Percentiles rank a stretch among this genome's conserved stretches.
Conservation (phyloP, 208 protist genomes). For the Naegleria lovaniensis region DNA sequence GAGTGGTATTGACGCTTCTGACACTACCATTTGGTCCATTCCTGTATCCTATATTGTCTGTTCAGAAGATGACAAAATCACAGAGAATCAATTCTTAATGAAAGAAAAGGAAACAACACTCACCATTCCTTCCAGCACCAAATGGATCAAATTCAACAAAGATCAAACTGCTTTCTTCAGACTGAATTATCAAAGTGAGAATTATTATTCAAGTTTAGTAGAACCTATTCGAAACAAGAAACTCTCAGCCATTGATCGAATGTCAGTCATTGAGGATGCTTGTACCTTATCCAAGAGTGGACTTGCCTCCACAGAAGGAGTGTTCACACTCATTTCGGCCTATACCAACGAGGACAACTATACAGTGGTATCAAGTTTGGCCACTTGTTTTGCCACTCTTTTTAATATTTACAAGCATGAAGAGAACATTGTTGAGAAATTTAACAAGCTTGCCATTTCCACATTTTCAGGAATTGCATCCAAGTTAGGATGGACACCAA, state of each 20-base stretch:
- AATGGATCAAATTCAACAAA: slow-evolving; percentile 26
- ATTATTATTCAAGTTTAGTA: not conserved
- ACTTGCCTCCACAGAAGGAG: not conserved
- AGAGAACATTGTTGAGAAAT: not conserved
- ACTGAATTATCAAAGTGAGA: not conserved
- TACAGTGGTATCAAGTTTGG: not conserved
- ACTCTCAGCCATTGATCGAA: not conserved
- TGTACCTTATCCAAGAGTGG: not conserved
- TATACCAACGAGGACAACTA: slow-evolving; percentile 17
- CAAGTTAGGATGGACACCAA: slow-evolving; percentile 14
- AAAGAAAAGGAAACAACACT: not conserved
- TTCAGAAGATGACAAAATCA: not conserved
- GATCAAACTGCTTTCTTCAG: slow-evolving; percentile 13
- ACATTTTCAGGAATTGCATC: not conserved
- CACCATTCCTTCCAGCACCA: not conserved
- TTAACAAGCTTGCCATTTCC: not conserved
- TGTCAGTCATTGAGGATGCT: slow-evolving; percentile 11
- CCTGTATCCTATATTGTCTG: not conserved
- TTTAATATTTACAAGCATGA: not conserved
- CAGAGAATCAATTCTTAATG: not conserved
- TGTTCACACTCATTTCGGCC: not conserved
- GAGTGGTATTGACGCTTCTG: not conserved
- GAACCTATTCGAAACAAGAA: not conserved
- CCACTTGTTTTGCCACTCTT: not conserved
- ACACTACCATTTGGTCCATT: not conserved